These are phyloP conservation scores for Lachancea lanzarotensis DNA, from an alignment of 805 yeast genomes.

Conservation along the genomic window DNA sequence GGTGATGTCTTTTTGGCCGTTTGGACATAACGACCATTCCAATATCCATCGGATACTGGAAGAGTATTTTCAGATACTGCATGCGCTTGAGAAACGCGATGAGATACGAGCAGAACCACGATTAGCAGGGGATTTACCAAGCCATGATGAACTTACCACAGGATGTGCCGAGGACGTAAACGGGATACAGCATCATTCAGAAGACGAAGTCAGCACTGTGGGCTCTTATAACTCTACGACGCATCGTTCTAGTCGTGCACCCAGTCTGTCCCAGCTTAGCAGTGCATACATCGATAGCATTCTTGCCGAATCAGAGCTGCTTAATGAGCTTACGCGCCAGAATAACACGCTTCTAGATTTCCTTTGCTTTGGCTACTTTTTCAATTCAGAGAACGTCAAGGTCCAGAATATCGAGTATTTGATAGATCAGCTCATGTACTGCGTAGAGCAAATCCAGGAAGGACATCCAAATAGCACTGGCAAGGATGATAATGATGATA, in stretches of 20 bases:
- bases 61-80: slow-evolving; percentile 32
- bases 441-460: slow-evolving; percentile 21
- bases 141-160: slow-evolving; percentile 1
- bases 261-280: slow-evolving; percentile 12
- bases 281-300: slow-evolving; percentile 33
- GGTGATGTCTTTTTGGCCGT: slow-evolving; percentile 41
- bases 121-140: neutral
- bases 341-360: slow-evolving; percentile 41
- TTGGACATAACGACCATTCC: slow-evolving; percentile 35
- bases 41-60: slow-evolving; percentile 37
- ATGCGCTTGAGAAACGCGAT: slow-evolving; percentile 20
- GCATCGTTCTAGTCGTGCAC: neutral
- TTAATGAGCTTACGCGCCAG: slow-evolving; percentile 33
- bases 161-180: neutral
- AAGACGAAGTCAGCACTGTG: slow-evolving; percentile 1
- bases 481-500: neutral
- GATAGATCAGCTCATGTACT: slow-evolving; percentile 24
- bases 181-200: slow-evolving; percentile 1
- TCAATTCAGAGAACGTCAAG: slow-evolving; percentile 15
- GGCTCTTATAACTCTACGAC: neutral
- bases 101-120: slow-evolving; percentile 9
- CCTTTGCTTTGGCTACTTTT: slow-evolving; percentile 41
- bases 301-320: slow-evolving; percentile 35
- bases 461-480: neutral
- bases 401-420: slow-evolving; percentile 28